Conservation (phyloP, 352 stramenopile genomes). For the Pythium graminicola region DNA sequence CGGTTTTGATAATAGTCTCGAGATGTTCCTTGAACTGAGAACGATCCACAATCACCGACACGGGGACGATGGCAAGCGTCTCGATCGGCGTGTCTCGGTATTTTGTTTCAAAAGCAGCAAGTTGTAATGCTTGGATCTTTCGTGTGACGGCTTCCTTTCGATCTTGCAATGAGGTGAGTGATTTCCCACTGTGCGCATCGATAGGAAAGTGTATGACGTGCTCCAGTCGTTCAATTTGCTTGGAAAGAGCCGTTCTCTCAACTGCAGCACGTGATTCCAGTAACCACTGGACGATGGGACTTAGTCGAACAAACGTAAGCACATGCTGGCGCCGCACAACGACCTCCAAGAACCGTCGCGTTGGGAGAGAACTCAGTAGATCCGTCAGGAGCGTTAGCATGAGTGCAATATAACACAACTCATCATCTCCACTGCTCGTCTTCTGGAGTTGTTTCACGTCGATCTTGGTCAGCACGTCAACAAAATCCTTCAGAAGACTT, state of each 20-base stretch:
- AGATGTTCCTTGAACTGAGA: conserved; percentile 42
- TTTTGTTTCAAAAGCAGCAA: conserved; percentile 35
- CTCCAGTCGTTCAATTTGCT: conserved; percentile 64
- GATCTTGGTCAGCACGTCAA: conserved; percentile 26
- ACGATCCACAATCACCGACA: conserved; percentile 40
- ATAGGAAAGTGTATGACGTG: conserved; percentile 72
- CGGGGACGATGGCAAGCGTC: conserved; percentile 49
- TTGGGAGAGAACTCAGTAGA: conserved; percentile 84
- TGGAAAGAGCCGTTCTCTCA: conserved; percentile 39
- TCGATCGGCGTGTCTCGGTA: conserved; percentile 46
- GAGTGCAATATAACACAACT: conserved; percentile 40
- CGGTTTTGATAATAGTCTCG: conserved; percentile 23
- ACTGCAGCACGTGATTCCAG: conserved; percentile 21
- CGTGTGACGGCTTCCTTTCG: conserved; percentile 38
- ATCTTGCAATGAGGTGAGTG: conserved; percentile 40
- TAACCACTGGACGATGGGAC: conserved; percentile 33
- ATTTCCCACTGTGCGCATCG: conserved; percentile 73
- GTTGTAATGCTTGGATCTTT: conserved; percentile 72
- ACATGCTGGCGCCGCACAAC: conserved; percentile 67
- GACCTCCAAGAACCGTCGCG: conserved; percentile 75
- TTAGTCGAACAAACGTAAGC: conserved; percentile 31
- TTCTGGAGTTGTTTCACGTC: conserved; percentile 17
- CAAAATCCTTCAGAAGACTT: conserved; percentile 40
- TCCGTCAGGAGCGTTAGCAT: conserved; percentile 82
- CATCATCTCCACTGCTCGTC: conserved; percentile 6